Evolutionary conservation across 2,329 filamentous ascomycete species (phyloP), one percentile per base, ranked within the genome.

Genomic region (Aschersonia sp.): DNA sequence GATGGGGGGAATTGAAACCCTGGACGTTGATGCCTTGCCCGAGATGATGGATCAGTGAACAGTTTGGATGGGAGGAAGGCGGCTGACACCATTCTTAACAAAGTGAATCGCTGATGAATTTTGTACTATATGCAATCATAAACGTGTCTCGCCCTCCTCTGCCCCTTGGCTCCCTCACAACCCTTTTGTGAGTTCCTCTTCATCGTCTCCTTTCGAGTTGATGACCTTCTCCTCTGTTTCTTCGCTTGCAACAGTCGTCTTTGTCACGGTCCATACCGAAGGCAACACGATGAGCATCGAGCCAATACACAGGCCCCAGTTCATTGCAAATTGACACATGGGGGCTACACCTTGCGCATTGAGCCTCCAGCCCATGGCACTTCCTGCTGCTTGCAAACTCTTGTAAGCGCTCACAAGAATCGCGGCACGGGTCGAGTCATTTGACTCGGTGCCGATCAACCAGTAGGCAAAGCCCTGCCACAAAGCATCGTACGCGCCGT

Each of bases 391-490:
- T 52, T 71, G 67, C 49, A 72, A 63, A 2, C 63, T 64, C 58
- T 71, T 70, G 53, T 73, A 72, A 11, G 68, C 61, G 30, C 70
- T 68, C 1, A 71, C 69, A 30, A 71, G 57, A 10, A 71, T 60
- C 12, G 70, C 69, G 0, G 66, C 61, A 8, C 63, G 56, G 0
- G 59, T 61, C 0, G 68, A 58, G 12, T 60, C 66, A 55, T 72
- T 69, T 29, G 64, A 68, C 50, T 63, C 61, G 1, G 69, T 65
- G 9, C 69, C 68, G 47, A 72, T 68, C n/a, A 71, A 56, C 78
- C 78, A 83, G 66, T 83, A 82, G 46, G 78, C 75, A 52, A 68
- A 73, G 2, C 74, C 76, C 60, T 84, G 80, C 78, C 78, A 84
- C 14, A 79, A 68, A 1, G 80, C 78, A 58, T 85, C 81, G 56